These are phyloP conservation scores for Allium cepa DNA, from an alignment of 106 monocot species.

Conservation along the genomic window DNA sequence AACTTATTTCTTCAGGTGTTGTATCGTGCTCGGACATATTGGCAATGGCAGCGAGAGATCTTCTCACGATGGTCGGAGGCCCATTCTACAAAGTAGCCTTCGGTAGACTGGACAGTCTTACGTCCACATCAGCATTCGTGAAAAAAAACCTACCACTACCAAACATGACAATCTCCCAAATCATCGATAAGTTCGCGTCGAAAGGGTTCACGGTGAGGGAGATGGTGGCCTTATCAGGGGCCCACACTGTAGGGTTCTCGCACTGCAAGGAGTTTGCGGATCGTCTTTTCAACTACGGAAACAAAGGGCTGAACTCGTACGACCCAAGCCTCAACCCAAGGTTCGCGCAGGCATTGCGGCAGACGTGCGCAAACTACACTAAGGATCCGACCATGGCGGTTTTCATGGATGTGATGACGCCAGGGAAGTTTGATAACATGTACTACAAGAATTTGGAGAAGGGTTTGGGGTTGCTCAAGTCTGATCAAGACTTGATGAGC, in stretches of 20 bases:
- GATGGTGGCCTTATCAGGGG: constrained; percentile 41
- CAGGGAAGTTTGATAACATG: constrained; percentile 36
- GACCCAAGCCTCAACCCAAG: constrained; percentile 29
- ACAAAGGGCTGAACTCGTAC: constrained; percentile 7
- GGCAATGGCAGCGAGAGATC: constrained; percentile 58
- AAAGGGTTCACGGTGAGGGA: constrained; percentile 36
- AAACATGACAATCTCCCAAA: constrained; percentile 21
- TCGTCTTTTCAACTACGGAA: constrained; percentile 19
- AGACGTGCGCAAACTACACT: constrained; percentile 30
- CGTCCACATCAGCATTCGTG: constrained; percentile 18
- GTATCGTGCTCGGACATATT: constrained; percentile 95
- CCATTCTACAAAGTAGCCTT: constrained; percentile 32
- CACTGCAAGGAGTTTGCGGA: constrained; percentile 45
- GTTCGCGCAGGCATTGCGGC: constrained; percentile 23
- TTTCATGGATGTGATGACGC: constrained; percentile 40
- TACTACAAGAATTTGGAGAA: constrained; percentile 34
- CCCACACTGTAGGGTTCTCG: constrained; percentile 61
- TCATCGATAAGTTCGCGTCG: constrained; percentile 20
- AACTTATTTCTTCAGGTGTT: constrained; percentile 2
- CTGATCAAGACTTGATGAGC: constrained; percentile 25
- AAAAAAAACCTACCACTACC: constrained; percentile 19
- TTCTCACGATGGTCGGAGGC: constrained; percentile 60
- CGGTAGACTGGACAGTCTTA: constrained; percentile 37
- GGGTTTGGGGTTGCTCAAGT: constrained; percentile 33
- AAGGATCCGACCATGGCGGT: constrained; percentile 26